A percentile compares a stretch with the other conserved stretches of the same genome.
These are phyloP conservation scores for Xerocomellus amylosporus DNA, from an alignment of 768 basidiomycete species.

Conservation along the genomic window DNA sequence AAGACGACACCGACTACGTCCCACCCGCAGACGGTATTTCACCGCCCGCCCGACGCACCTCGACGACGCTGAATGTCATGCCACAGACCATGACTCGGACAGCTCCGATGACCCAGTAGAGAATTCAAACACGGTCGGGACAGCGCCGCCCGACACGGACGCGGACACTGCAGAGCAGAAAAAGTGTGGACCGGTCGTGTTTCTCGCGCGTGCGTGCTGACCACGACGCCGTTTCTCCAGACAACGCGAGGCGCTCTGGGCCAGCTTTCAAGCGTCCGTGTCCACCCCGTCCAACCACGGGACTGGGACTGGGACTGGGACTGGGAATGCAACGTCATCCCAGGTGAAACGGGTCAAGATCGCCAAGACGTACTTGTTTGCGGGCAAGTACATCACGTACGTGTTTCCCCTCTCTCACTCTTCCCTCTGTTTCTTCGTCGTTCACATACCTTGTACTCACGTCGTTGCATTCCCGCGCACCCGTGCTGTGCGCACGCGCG, in stretches of 20 bases:
- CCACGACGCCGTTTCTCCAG: slow-evolving; percentile 33
- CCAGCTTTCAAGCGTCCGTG: slow-evolving; percentile 65
- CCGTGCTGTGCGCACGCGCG: neutral
- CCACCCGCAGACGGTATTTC: slow-evolving; percentile 46
- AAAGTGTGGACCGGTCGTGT: slow-evolving; percentile 31
- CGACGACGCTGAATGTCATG: neutral
- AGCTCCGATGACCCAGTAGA: slow-evolving; percentile 42
- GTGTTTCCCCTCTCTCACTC: slow-evolving; percentile 24
- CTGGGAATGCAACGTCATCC: neutral
- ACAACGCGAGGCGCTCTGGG: slow-evolving; percentile 63
- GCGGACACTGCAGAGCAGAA: slow-evolving; percentile 44
- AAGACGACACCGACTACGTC: slow-evolving; percentile 62
- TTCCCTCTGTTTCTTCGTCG: neutral
- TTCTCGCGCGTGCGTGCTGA: neutral
- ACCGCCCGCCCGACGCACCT: neutral
- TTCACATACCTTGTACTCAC: neutral
- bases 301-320: slow-evolving; percentile 13
- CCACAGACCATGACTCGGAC: slow-evolving; percentile 33
- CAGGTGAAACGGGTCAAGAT: slow-evolving; percentile 55
- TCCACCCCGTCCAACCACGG: slow-evolving; percentile 26
- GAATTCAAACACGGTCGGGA: slow-evolving; percentile 19
- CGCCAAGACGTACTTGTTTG: slow-evolving; percentile 67
- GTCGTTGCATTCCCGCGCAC: neutral
- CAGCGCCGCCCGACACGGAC: slow-evolving; percentile 13
- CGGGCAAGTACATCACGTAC: slow-evolving; percentile 73